phyloP scores from a whole-genome alignment of 2,329 filamentous ascomycete species.

The Phyllosticta citriasiana region DNA sequence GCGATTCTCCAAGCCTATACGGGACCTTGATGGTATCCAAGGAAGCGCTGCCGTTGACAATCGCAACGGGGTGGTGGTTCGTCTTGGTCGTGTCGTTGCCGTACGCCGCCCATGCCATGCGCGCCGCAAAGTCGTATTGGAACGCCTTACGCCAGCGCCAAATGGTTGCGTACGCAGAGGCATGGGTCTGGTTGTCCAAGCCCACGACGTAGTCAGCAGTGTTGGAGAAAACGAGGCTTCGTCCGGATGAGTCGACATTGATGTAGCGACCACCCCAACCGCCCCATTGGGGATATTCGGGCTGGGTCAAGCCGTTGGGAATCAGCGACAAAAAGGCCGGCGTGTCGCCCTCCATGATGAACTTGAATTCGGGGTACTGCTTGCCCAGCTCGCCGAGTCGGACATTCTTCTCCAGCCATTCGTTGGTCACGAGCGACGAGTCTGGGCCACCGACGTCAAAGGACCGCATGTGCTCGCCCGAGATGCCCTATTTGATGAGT shows the following conservation, averaged over 20 bases:
- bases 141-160: constrained; percentile 35
- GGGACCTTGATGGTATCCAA: constrained; percentile 4
- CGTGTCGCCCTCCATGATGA: constrained; percentile 40
- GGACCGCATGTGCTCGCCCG: constrained; percentile 23
- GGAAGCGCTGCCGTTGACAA: constrained; percentile 13
- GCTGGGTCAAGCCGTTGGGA: constrained; percentile 32
- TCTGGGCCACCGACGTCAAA: constrained; percentile 35
- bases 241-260: constrained; percentile 14
- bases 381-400: constrained; percentile 35
- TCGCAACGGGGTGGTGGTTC: constrained; percentile 14
- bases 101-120: constrained; percentile 30
- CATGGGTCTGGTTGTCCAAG: constrained; percentile 20
- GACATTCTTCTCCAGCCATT: constrained; percentile 39
- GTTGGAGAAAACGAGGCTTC: constrained; percentile 22
- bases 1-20: constrained; percentile 8
- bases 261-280: constrained; percentile 35
- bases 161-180: constrained; percentile 25
- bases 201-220: constrained; percentile 27
- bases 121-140: constrained; percentile 35
- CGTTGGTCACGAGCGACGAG: constrained; percentile 30
- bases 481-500: neutral
- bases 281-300: constrained; percentile 33
- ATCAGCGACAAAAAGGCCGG: constrained; percentile 33
- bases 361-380: constrained; percentile 36
- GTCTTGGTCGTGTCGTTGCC: constrained; percentile 4